These are phyloP conservation scores for Eucalyptus grandis DNA, from an alignment of 345 rosid genomes.

Conservation along the genomic window DNA sequence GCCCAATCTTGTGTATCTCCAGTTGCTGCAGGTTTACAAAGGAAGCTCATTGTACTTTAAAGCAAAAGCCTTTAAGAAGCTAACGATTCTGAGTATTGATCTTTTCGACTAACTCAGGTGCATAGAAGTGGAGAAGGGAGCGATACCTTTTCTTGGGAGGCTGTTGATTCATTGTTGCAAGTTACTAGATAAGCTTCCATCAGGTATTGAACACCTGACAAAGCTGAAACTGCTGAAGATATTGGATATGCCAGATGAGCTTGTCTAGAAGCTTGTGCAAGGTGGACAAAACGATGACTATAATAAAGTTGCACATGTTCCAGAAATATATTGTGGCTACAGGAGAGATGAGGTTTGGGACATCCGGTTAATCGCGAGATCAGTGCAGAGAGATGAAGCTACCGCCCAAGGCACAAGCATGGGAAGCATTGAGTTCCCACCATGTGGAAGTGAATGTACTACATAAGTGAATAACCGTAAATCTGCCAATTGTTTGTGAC, in stretches of 20 bases:
- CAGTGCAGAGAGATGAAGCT: background rate
- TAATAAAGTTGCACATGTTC: constrained; percentile 1
- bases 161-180: constrained; percentile 4
- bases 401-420: background rate
- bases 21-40: constrained; percentile 1
- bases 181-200: constrained; percentile 2
- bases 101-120: constrained; percentile 4
- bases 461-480: background rate
- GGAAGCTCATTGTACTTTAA: constrained; percentile 1
- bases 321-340: constrained; percentile 7
- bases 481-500: background rate
- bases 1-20: constrained; percentile 18
- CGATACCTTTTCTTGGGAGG: constrained; percentile 9
- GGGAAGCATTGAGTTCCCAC: background rate
- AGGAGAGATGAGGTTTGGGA: constrained; percentile 20
- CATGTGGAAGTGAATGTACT: background rate
- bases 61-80: constrained; percentile 11
- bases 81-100: constrained; percentile 7
- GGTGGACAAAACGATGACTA: constrained; percentile 1
- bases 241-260: constrained; percentile 11
- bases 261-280: constrained; percentile 2
- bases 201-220: constrained; percentile 8
- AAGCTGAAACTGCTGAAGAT: constrained; percentile 13
- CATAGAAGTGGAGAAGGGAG: constrained; percentile 5
- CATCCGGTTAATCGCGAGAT: background rate